Percentiles rank a stretch among this genome's conserved stretches.
phyloP scores from a whole-genome alignment of 129 eudicot species.

The Arctium lappa region DNA sequence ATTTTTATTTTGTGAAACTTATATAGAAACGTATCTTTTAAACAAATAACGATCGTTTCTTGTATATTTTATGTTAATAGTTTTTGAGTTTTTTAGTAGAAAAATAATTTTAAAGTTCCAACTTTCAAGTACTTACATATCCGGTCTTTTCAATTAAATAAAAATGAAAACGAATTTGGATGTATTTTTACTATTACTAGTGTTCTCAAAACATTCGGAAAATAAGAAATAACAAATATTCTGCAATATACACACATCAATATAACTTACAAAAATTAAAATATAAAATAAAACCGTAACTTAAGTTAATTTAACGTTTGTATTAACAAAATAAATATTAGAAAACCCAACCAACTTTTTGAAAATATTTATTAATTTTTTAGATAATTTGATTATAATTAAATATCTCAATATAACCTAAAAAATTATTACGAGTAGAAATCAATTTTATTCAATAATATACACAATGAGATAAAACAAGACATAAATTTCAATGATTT shows the following conservation, averaged over 20 bases:
- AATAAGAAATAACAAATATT: too few relatives aligned
- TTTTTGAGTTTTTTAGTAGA: background rate
- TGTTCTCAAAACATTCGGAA: background rate
- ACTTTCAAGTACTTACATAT: background rate
- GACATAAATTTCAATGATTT: constrained; percentile 4
- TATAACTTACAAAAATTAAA: too few relatives aligned
- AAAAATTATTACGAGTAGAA: background rate
- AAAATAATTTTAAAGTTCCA: background rate
- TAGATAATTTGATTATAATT: background rate
- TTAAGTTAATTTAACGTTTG: background rate
- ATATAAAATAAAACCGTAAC: too few relatives aligned
- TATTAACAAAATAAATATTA: background rate
- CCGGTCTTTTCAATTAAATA: background rate
- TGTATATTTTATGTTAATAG: background rate
- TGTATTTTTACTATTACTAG: background rate
- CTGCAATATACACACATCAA: too few relatives aligned
- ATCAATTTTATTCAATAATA: background rate
- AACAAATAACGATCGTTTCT: background rate
- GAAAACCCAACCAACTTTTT: background rate
- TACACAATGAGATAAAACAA: background rate
- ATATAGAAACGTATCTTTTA: background rate
- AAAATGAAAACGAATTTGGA: background rate
- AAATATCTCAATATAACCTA: background rate
- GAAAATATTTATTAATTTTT: too few relatives aligned
- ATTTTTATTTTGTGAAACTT: background rate